Evolutionary conservation across 768 basidiomycete species (phyloP).

Genomic region (Lentinus tigrinus): DNA sequence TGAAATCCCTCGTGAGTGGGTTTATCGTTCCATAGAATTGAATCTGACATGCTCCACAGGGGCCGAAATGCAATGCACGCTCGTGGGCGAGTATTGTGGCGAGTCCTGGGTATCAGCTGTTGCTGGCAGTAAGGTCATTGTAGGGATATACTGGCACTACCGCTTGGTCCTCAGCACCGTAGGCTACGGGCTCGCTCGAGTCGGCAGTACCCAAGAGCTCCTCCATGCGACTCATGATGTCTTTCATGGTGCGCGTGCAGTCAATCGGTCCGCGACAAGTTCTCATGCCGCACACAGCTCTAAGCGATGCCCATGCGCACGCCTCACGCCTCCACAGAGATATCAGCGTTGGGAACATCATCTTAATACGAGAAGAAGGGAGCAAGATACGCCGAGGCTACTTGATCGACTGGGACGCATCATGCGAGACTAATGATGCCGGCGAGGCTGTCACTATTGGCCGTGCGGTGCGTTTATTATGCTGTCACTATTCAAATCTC

Average conservation of each 20-base stretch:
- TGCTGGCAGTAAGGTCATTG: background rate
- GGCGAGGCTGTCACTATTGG: background rate
- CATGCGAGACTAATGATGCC: background rate
- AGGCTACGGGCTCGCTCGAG: background rate
- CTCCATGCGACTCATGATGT: background rate
- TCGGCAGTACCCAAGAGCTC: slow-evolving; percentile 1
- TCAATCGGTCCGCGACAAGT: background rate
- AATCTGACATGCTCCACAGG: background rate
- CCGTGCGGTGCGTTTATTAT: background rate
- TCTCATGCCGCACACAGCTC: no score
- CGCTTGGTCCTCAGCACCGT: background rate
- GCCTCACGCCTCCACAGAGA: background rate
- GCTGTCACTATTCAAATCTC: no score
- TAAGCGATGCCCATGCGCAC: background rate
- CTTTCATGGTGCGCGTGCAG: background rate
- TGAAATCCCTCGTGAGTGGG: background rate
- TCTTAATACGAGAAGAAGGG: background rate
- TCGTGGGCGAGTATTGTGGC: no score
- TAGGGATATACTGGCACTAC: slow-evolving; percentile 1
- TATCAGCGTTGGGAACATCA: slow-evolving; percentile 11
- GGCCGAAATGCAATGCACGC: no score
- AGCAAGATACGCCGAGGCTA: background rate
- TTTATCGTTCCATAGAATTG: no score
- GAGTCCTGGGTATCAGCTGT: no score
- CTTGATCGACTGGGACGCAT: slow-evolving; percentile 9